Conservation (phyloP, 1,284 basidiomycete species). For the Meripilus lineatus region DNA sequence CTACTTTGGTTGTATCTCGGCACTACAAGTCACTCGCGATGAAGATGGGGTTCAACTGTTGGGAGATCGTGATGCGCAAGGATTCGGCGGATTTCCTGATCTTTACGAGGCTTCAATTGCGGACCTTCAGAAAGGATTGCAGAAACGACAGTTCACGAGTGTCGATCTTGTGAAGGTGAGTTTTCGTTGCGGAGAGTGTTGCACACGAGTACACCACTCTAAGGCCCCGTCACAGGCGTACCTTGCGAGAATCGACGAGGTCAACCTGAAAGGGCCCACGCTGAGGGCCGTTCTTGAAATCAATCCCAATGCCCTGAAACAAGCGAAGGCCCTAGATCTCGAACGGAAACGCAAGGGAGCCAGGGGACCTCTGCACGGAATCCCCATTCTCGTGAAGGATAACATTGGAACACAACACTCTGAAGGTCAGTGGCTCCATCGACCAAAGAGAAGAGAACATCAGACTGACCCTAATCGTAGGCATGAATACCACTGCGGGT, state of each 20-base stretch:
- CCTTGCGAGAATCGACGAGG: constrained; percentile 65
- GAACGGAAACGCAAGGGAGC: constrained; percentile 45
- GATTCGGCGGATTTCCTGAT: constrained; percentile 27
- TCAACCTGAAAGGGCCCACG: constrained; percentile 55
- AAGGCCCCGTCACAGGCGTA: constrained; percentile 54
- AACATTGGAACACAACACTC: constrained; percentile 48
- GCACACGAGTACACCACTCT: too few relatives aligned
- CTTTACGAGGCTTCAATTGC: constrained; percentile 39
- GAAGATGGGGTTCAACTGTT: background rate
- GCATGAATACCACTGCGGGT: constrained; percentile 60
- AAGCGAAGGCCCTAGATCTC: constrained; percentile 48
- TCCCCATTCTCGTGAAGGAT: constrained; percentile 69
- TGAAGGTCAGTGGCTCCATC: constrained; percentile 24
- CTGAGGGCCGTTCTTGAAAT: constrained; percentile 61
- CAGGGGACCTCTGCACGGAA: constrained; percentile 58
- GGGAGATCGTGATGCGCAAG: background rate
- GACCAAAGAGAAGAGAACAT: too few relatives aligned
- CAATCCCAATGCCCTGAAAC: constrained; percentile 51
- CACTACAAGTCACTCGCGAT: too few relatives aligned
- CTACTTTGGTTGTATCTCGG: too few relatives aligned
- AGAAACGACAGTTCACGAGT: constrained; percentile 32
- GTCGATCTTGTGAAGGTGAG: constrained; percentile 38
- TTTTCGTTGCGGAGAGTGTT: background rate
- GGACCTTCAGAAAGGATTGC: constrained; percentile 35
- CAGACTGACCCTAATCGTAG: too few relatives aligned